Percentiles rank a stretch among this genome's conserved stretches.
Conservation (phyloP, 371 early-diverging fungal genomes). For the Syncephalis plumigaleata region DNA sequence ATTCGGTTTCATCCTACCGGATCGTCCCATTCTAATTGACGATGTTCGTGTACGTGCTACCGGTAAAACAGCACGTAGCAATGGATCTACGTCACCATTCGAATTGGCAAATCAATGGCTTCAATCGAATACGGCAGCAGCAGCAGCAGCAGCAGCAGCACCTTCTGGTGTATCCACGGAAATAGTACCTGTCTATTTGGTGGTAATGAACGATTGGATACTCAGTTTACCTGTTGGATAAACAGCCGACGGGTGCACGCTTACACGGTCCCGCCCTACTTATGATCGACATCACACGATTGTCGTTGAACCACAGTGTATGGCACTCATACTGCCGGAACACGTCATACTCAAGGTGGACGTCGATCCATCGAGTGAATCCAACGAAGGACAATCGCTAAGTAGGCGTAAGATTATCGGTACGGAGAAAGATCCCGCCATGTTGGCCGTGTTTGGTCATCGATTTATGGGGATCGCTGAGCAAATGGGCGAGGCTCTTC, state of each 20-base stretch:
- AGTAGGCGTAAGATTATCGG: slow-evolving; percentile 20
- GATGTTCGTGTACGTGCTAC: slow-evolving; percentile 84
- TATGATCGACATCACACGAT: slow-evolving; percentile 72
- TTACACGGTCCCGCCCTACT: slow-evolving; percentile 80
- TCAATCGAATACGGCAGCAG: no score
- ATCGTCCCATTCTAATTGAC: slow-evolving; percentile 70
- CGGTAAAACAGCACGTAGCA: slow-evolving; percentile 30
- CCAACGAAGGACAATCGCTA: neutral
- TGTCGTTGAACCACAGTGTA: slow-evolving; percentile 66
- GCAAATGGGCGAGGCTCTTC: slow-evolving; percentile 90
- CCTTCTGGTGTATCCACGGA: neutral
- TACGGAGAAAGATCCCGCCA: slow-evolving; percentile 61
- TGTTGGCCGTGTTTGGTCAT: slow-evolving; percentile 81
- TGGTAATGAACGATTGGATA: slow-evolving; percentile 40
- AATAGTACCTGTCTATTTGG: slow-evolving; percentile 63
- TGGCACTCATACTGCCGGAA: slow-evolving; percentile 49
- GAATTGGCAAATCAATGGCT: no score
- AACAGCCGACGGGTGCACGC: slow-evolving; percentile 37
- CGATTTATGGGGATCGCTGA: slow-evolving; percentile 97
- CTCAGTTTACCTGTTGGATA: slow-evolving; percentile 52
- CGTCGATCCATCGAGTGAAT: slow-evolving; percentile 9
- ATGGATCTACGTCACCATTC: neutral
- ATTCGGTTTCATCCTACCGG: slow-evolving; percentile 79
- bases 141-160: slow-evolving; percentile 1
- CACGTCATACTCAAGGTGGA: slow-evolving; percentile 61